Evolutionary conservation across 2,329 filamentous ascomycete species (phyloP).

Genomic region (Domatiomyces catenatus): DNA sequence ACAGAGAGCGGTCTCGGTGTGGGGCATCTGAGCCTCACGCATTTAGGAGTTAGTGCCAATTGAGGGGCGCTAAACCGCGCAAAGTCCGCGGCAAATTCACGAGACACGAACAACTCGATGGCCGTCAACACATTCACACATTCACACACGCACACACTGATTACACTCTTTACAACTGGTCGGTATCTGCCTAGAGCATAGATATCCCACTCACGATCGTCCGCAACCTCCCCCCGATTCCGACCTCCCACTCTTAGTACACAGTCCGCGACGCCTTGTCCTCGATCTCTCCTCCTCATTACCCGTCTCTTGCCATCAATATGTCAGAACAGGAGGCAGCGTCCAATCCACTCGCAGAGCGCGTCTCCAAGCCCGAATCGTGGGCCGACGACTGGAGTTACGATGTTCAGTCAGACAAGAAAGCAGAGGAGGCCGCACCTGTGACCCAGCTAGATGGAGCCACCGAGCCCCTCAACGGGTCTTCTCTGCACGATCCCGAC

Average conservation of each 20-base stretch:
- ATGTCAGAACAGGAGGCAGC: constrained; percentile 26
- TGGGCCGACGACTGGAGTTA: constrained; percentile 25
- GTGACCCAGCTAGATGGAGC: constrained; percentile 28
- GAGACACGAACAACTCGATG: too few species aligned
- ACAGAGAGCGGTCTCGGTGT: neutral
- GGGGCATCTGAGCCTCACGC: neutral
- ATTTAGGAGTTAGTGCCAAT: neutral
- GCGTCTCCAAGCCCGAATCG: constrained; percentile 30
- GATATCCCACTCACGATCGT: neutral
- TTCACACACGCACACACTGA: neutral
- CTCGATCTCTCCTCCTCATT: neutral
- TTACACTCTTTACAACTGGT: neutral
- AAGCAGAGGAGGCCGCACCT: constrained; percentile 2
- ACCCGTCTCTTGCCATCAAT: constrained; percentile 5
- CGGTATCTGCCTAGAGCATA: neutral
- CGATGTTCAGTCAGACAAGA: constrained; percentile 19
- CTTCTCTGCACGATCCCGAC: constrained; percentile 50
- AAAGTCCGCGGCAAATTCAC: neutral
- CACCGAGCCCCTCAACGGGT: constrained; percentile 27
- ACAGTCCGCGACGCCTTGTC: neutral
- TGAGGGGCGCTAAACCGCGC: neutral
- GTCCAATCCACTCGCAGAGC: constrained; percentile 32
- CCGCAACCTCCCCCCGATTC: neutral
- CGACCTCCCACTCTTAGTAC: neutral
- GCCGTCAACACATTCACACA: neutral